Conservation (phyloP, 179 eudicot species). For the Kewa caespitosa region DNA sequence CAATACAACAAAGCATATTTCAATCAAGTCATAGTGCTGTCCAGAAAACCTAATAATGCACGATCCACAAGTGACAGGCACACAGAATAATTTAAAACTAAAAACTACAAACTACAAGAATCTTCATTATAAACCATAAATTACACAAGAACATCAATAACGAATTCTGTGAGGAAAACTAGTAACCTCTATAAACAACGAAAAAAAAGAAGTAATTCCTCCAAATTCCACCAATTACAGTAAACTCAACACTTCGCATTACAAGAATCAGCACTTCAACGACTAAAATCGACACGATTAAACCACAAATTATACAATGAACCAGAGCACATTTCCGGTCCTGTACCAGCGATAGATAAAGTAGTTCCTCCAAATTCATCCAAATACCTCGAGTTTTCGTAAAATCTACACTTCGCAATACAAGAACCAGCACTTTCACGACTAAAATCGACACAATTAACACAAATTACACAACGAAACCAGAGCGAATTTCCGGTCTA, state of each 20-base stretch:
- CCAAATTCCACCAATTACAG: neutral
- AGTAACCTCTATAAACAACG: neutral
- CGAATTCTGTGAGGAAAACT: neutral
- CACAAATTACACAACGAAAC: neutral
- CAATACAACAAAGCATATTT: conserved; percentile 15
- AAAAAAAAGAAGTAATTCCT: neutral
- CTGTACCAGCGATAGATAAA: neutral
- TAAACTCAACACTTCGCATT: conserved; percentile 9
- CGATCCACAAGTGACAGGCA: neutral
- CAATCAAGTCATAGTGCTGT: conserved; percentile 4
- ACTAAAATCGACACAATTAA: neutral
- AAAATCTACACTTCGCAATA: neutral
- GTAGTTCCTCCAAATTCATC: neutral
- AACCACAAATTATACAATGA: neutral
- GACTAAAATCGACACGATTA: neutral
- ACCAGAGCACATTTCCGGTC: neutral
- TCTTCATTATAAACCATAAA: neutral
- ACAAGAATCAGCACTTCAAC: neutral
- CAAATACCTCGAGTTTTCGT: neutral
- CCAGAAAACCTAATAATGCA: neutral
- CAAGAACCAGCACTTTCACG: neutral
- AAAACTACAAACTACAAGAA: too few species aligned
- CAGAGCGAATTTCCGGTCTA: neutral
- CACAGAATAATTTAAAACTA: neutral
- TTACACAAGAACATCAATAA: neutral